Evolutionary conservation across 192 early-diverging fungal genomes (phyloP), one percentile per base, ranked within the genome.

Genomic region (Phycomyces nitens): DNA sequence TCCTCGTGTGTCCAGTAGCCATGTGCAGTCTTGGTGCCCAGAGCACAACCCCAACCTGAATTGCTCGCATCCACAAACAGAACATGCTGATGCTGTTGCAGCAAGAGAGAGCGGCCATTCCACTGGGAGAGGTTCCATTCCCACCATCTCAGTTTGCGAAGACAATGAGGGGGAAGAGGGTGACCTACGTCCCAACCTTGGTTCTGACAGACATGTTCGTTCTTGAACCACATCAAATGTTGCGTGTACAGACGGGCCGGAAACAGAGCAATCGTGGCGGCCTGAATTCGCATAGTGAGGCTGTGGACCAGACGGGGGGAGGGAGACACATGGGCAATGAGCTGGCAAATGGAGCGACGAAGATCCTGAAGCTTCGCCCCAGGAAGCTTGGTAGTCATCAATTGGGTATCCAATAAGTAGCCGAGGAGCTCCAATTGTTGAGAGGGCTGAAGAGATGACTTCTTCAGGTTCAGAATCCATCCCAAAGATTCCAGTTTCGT

Each of bases 361-460:
- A 77, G 12, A 18, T 67, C 67, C 8, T 66, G 34, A 0, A 72
- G 26, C 43, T 77, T 77, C 16, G 53, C 23, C 2, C 24, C 38
- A 12, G 75, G 66, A 0, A 72, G 61, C 3, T 62, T 24, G 12
- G 50, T 24, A 3, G 64, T 60, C 70, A 77, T 77, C 6, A 60
- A 21, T 9, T 43, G 12, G 20, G 67, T 72, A 42, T 72, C 24
- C 64, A 77, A 39, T 2, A 12, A 22, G 43, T 64, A 72, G 8
- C 67, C 70, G 1, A 77, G 52, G 27, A 71, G 69, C 5, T 76
- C 63, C 49, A 76, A 38, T 10, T 18, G n/a, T 21, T 76, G 69
- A 2, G 69, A 38, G 15, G 68, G 68, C 1, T 23, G 24, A n/a
- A 68, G n/a, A 14, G 15, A 26, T 7, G 68, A 75, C 34, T 75